Percentiles rank a stretch among this genome's conserved stretches.
These are phyloP conservation scores for Metschnikowia kofuensis DNA, from an alignment of 805 yeast species.

Conservation along the genomic window DNA sequence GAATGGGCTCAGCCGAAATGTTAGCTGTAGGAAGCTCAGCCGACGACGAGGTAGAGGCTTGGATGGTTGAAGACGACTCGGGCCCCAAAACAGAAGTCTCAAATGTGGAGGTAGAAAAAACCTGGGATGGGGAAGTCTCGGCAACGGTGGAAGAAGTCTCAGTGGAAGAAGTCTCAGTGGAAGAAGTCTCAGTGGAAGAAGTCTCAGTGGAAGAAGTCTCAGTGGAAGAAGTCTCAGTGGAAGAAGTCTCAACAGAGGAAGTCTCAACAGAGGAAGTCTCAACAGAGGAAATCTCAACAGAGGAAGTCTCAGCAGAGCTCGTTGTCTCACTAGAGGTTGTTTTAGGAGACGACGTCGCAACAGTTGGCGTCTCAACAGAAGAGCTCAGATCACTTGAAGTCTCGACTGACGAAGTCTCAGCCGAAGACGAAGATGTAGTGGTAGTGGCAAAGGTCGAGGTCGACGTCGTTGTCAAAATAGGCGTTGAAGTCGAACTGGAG, in stretches of 20 bases:
- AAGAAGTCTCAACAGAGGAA: background rate
- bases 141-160: background rate
- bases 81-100: background rate
- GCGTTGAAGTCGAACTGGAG: background rate
- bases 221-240: conserved; percentile 1
- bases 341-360: background rate
- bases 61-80: background rate
- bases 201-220: background rate
- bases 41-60: conserved; percentile 1
- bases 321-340: too few species aligned
- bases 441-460: conserved; percentile 3
- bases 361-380: background rate
- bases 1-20: background rate
- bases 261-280: background rate
- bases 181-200: background rate
- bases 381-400: background rate
- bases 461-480: background rate
- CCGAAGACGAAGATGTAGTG: conserved; percentile 3
- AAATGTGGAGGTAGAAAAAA: too few species aligned
- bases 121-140: background rate
- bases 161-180: background rate
- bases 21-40: background rate
- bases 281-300: background rate
- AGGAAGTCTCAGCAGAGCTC: background rate
- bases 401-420: background rate